Conservation (phyloP, 2,329 filamentous ascomycete genomes). For the Nigrospora oryzae region DNA sequence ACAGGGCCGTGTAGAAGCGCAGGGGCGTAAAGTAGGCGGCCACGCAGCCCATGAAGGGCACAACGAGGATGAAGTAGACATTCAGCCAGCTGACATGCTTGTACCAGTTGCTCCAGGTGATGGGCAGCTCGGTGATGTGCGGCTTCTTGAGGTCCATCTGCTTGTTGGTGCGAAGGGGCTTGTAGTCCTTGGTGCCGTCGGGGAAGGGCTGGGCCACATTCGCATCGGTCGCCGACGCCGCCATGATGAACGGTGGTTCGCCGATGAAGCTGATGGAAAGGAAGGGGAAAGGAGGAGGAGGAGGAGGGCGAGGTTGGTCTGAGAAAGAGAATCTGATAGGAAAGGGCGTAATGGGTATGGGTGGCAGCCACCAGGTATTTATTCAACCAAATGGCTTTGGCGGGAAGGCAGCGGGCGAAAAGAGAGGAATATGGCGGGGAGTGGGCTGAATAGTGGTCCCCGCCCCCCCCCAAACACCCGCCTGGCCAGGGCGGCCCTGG, state of each 20-base stretch:
- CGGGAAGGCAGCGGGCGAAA: too few relatives aligned
- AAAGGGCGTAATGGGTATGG: not conserved
- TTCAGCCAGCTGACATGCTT: slow-evolving; percentile 95
- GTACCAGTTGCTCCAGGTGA: slow-evolving; percentile 79
- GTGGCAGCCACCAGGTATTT: not conserved
- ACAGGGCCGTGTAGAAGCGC: slow-evolving; percentile 18
- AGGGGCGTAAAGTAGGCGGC: slow-evolving; percentile 68
- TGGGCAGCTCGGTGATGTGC: slow-evolving; percentile 76
- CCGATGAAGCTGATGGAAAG: not conserved
- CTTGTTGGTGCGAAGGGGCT: slow-evolving; percentile 35
- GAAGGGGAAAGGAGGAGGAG: not conserved
- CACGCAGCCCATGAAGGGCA: slow-evolving; percentile 67
- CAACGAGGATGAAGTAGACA: slow-evolving; percentile 67
- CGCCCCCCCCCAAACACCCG: too few relatives aligned
- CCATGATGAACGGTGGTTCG: not conserved
- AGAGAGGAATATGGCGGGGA: too few relatives aligned
- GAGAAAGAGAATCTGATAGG: not conserved
- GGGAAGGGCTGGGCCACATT: slow-evolving; percentile 30
- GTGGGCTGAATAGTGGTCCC: too few relatives aligned
- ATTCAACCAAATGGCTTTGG: not conserved
- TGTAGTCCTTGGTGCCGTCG: slow-evolving; percentile 48
- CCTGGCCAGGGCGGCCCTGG: too few relatives aligned
- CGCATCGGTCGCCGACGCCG: slow-evolving; percentile 24
- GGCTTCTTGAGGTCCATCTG: slow-evolving; percentile 55
- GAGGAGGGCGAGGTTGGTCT: not conserved